Evolutionary conservation across 148 eudicot species (phyloP), one percentile per base, ranked within the genome.

Genomic region (Simmondsia chinensis): DNA sequence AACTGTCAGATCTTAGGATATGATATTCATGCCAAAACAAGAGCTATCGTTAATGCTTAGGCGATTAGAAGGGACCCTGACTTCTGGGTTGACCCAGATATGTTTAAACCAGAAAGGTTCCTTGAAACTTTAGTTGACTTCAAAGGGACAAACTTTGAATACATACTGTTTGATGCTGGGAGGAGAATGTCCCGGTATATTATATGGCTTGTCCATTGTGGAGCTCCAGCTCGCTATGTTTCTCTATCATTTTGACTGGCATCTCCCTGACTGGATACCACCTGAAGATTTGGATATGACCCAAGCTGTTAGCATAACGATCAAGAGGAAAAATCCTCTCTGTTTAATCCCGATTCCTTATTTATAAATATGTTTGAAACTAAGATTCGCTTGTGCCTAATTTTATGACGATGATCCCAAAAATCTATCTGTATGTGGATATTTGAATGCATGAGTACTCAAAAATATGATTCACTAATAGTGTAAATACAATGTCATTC

Each of bases 291-390:
- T 39, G 2, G 43, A 38, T 1, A 63, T 63, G 69, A 50, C 48
- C 0, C 60, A 62, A 23, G n/a, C n/a, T n/a, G n/a, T n/a, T n/a
- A n/a, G n/a, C n/a, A n/a, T 28, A 10, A 14, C 46, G 4, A 50
- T 55, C 20, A 32, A 39, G 39, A 67, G 72, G 33, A 67, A 60
- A 39, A 44, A 60, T 13, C 56, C 43, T 12, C 57, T 68, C 6
- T 18, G 7, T 13, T 29, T 56, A 4, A 46, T 61, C 38, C 63
- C 54, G 1, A 9, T 23, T 23, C 31, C 33, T 22, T 9, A n/a
- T n/a, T n/a, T n/a, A n/a, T n/a, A n/a, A n/a, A n/a, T n/a, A n/a
- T n/a, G n/a, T n/a, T n/a, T n/a, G n/a, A n/a, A n/a, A n/a, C n/a
- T n/a, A n/a, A n/a, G n/a, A n/a, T n/a, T n/a, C n/a, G n/a, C n/a